Evolutionary conservation across 352 stramenopile genomes (phyloP).

Genomic region (Lagenidium sp.): DNA sequence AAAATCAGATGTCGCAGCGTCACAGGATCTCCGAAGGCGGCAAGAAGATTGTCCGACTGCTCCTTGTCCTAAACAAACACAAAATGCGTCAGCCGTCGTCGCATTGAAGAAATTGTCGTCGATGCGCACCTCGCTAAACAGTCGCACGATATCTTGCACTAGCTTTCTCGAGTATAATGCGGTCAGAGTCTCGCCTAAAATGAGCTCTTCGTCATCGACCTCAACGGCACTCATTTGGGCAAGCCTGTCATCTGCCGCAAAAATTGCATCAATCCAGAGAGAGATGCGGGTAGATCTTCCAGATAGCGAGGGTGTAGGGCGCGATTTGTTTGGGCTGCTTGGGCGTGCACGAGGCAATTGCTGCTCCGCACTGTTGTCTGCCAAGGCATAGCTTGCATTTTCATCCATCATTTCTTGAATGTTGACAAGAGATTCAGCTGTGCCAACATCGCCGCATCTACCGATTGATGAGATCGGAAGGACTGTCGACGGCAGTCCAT

Average conservation of each 20-base stretch:
- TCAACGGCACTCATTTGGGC: conserved; percentile 50
- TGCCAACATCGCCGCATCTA: neutral
- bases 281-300: too few relatives aligned
- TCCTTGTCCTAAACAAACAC: conserved; percentile 8
- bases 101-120: too few relatives aligned
- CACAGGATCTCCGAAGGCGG: conserved; percentile 44
- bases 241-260: too few relatives aligned
- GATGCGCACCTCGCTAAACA: conserved; percentile 29
- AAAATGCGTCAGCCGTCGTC: too few relatives aligned
- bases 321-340: conserved; percentile 40
- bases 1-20: conserved; percentile 66
- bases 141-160: conserved; percentile 55
- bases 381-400: conserved; percentile 67
- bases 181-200: conserved; percentile 47
- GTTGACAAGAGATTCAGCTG: conserved; percentile 21
- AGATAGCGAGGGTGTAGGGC: too few relatives aligned
- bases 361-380: conserved; percentile 40
- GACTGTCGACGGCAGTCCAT: too few relatives aligned
- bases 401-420: conserved; percentile 71
- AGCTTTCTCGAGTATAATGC: conserved; percentile 58
- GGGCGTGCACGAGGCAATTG: conserved; percentile 17
- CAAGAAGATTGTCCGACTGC: conserved; percentile 31
- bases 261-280: too few relatives aligned
- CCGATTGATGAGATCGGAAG: neutral
- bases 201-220: conserved; percentile 51